Evolutionary conservation across 164 flowering plant genomes (phyloP).

Genomic region (Magnolia kwangsiensis): DNA sequence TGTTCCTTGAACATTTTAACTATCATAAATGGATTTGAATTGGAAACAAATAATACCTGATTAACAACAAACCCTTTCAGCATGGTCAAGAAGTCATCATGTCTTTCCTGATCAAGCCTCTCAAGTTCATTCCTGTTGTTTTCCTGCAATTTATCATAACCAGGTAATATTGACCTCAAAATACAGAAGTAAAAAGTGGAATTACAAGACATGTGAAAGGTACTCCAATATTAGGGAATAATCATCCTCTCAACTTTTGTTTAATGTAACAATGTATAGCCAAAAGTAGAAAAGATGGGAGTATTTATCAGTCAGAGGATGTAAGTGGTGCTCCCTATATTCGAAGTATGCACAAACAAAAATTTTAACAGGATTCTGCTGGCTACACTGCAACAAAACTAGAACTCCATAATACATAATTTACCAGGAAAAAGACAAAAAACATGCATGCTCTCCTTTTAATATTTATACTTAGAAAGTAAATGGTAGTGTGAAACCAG

Average conservation of each 20-base stretch:
- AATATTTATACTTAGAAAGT: background rate
- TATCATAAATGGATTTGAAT: background rate
- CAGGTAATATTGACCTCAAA: background rate
- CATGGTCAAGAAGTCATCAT: constrained; percentile 51
- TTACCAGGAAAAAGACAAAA: background rate
- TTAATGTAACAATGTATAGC: too few species aligned
- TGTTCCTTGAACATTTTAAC: background rate
- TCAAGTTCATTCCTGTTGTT: constrained; percentile 54
- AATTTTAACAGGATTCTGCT: too few species aligned
- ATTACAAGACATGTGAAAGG: too few species aligned
- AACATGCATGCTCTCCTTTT: background rate
- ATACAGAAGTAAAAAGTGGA: background rate
- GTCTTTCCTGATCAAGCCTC: constrained; percentile 50
- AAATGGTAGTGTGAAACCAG: background rate
- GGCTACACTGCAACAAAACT: background rate
- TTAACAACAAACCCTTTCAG: constrained; percentile 57
- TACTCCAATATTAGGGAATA: too few species aligned
- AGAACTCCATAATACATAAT: background rate
- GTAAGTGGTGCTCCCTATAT: too few species aligned
- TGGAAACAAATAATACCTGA: constrained; percentile 39
- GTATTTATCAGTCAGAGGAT: too few species aligned
- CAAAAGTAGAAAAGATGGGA: too few species aligned
- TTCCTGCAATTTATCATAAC: constrained; percentile 36
- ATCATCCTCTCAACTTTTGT: too few species aligned
- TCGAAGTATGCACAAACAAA: too few species aligned